These are phyloP conservation scores for Pythium rhizo-oryzae DNA, from an alignment of 352 stramenopile genomes.

Conservation along the genomic window DNA sequence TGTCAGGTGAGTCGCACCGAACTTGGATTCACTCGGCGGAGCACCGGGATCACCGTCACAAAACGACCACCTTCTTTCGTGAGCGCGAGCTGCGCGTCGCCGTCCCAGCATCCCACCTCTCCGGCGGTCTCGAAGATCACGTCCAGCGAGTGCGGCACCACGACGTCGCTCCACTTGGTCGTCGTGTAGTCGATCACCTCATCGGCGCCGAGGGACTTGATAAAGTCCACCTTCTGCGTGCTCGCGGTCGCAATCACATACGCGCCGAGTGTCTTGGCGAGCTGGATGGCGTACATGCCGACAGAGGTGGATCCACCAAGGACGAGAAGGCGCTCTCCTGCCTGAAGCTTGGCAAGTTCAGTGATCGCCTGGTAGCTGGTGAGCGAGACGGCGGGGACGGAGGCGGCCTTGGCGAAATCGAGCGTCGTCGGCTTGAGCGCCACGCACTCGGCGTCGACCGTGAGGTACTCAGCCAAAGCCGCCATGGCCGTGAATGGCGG, in stretches of 20 bases:
- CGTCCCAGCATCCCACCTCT: conserved; percentile 33
- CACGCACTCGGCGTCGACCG: conserved; percentile 34
- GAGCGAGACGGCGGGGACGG: conserved; percentile 31
- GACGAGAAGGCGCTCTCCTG: conserved; percentile 43
- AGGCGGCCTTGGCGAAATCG: conserved; percentile 43
- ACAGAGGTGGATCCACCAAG: conserved; percentile 40
- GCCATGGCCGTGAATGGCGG: neutral
- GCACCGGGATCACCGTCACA: neutral
- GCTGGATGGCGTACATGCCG: conserved; percentile 45
- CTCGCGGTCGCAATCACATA: conserved; percentile 38
- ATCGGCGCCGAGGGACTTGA: conserved; percentile 39
- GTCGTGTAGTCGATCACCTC: conserved; percentile 46
- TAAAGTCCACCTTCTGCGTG: conserved; percentile 34
- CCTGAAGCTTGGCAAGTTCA: conserved; percentile 38
- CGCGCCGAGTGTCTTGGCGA: conserved; percentile 32
- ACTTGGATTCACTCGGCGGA: conserved; percentile 3
- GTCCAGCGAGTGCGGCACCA: conserved; percentile 5
- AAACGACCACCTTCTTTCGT: conserved; percentile 11
- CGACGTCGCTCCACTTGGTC: conserved; percentile 24
- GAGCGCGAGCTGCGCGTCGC: conserved; percentile 33
- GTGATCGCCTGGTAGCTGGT: conserved; percentile 41
- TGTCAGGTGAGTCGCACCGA: conserved; percentile 1
- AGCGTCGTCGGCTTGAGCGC: conserved; percentile 45
- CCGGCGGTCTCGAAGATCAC: conserved; percentile 23
- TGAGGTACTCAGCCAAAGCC: conserved; percentile 44